Conservation (phyloP, 768 basidiomycete genomes). For the Tulasnella calospora region DNA sequence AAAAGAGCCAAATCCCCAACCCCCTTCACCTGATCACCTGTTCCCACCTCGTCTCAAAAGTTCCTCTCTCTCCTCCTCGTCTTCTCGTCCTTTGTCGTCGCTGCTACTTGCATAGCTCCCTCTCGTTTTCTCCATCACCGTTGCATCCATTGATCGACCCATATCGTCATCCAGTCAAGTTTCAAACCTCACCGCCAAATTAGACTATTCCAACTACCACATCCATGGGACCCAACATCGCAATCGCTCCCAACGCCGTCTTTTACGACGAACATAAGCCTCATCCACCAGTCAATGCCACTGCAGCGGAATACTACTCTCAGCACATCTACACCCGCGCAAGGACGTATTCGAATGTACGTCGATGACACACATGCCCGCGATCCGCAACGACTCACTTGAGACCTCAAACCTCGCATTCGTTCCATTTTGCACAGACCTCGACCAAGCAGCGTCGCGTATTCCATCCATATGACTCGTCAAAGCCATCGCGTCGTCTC, state of each 20-base stretch:
- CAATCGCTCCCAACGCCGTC: conserved; percentile 23
- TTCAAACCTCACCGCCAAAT: background rate
- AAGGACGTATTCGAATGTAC: conserved; percentile 82
- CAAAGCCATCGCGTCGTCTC: conserved; percentile 50
- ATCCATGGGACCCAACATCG: conserved; percentile 22
- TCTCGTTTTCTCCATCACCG: background rate
- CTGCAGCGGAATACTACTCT: conserved; percentile 58
- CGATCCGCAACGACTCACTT: background rate
- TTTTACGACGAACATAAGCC: conserved; percentile 27
- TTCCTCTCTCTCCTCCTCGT: background rate
- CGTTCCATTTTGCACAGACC: background rate
- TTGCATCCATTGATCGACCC: background rate
- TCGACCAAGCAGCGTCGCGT: conserved; percentile 6
- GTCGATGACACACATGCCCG: conserved; percentile 32
- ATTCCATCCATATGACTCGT: background rate
- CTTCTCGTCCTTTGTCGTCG: background rate
- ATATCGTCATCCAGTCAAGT: background rate
- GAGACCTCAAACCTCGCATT: background rate
- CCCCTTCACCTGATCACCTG: conserved; percentile 9
- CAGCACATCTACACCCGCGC: conserved; percentile 73
- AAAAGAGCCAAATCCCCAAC: background rate
- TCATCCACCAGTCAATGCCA: conserved; percentile 24
- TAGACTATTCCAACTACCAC: conserved; percentile 2
- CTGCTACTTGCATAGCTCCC: background rate
- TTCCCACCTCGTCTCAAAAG: conserved; percentile 9